Percentiles rank a stretch among this genome's conserved stretches.
Conservation (phyloP, 2,329 filamentous ascomycete genomes). For the Tympanopsis confertula region DNA sequence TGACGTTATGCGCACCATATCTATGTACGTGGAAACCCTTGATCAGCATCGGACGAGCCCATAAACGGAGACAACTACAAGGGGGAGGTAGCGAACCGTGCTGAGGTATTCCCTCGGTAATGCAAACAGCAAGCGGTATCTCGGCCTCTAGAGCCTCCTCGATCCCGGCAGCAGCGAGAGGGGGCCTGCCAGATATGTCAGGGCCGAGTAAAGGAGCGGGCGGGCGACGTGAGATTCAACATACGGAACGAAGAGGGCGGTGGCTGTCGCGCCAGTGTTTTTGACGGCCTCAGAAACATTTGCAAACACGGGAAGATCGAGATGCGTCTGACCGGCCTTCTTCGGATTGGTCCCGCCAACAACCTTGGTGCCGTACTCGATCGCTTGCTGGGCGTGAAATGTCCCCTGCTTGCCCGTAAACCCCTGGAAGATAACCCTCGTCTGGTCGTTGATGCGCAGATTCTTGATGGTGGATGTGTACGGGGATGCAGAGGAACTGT, state of each 20-base stretch:
- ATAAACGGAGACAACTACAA: constrained; percentile 3
- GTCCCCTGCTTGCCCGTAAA: constrained; percentile 97
- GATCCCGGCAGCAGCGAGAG: constrained; percentile 84
- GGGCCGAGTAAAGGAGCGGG: constrained; percentile 38
- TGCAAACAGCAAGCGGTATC: constrained; percentile 89
- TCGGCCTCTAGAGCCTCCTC: constrained; percentile 92
- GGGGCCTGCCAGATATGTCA: constrained; percentile 47
- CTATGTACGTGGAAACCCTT: constrained; percentile 28
- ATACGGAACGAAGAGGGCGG: constrained; percentile 93
- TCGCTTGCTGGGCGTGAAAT: constrained; percentile 94
- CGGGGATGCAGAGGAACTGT: constrained; percentile 59
- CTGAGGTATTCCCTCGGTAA: constrained; percentile 95
- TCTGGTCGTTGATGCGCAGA: constrained; percentile 84
- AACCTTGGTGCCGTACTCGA: constrained; percentile 97
- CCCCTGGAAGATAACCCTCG: constrained; percentile 92
- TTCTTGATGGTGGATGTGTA: constrained; percentile 70
- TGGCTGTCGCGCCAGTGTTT: constrained; percentile 80
- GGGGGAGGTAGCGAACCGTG: constrained; percentile 56
- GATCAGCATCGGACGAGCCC: background rate
- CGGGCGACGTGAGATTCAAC: constrained; percentile 47
- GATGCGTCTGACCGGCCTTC: constrained; percentile 85
- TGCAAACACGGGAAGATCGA: constrained; percentile 85
- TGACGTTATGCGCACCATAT: constrained; percentile 98
- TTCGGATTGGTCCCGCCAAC: constrained; percentile 98
- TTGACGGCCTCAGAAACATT: constrained; percentile 81